These are phyloP conservation scores for Achaetomium macrosporum DNA, from an alignment of 2,329 filamentous ascomycete species.

Conservation along the genomic window DNA sequence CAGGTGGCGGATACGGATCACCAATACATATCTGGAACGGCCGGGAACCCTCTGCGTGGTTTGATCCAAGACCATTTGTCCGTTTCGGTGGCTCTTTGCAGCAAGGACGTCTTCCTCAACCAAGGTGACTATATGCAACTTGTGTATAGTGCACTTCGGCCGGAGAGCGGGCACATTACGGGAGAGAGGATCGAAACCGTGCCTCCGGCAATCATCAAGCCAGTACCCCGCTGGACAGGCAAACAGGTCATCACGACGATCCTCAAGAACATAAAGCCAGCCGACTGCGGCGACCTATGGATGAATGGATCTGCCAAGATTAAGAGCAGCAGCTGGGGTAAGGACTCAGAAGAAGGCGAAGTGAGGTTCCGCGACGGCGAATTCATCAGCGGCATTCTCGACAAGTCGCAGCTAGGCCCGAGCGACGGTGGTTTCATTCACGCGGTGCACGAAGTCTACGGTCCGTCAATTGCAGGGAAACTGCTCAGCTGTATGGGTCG, in stretches of 20 bases:
- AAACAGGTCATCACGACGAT: conserved; percentile 95
- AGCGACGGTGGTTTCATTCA: conserved; percentile 83
- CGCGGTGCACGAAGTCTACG: conserved; percentile 88
- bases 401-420: conserved; percentile 92
- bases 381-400: conserved; percentile 82
- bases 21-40: conserved; percentile 90
- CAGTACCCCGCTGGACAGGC: conserved; percentile 80
- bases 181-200: conserved; percentile 77
- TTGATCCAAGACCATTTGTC: conserved; percentile 98
- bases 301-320: conserved; percentile 76
- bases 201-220: conserved; percentile 75
- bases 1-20: conserved; percentile 95
- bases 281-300: conserved; percentile 68
- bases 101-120: conserved; percentile 84
- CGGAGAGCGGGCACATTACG: conserved; percentile 83
- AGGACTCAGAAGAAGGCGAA: conserved; percentile 59
- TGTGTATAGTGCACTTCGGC: conserved; percentile 83
- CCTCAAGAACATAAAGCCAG: conserved; percentile 82
- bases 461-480: conserved; percentile 78
- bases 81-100: conserved; percentile 85
- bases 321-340: conserved; percentile 72
- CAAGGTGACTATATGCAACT: conserved; percentile 86
- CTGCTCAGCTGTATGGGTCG: conserved; percentile 84
- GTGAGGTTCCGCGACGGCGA: conserved; percentile 85
- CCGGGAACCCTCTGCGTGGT: conserved; percentile 88